Conservation (phyloP, 2,329 filamentous ascomycete species). For the Diaporthe caulivora region DNA sequence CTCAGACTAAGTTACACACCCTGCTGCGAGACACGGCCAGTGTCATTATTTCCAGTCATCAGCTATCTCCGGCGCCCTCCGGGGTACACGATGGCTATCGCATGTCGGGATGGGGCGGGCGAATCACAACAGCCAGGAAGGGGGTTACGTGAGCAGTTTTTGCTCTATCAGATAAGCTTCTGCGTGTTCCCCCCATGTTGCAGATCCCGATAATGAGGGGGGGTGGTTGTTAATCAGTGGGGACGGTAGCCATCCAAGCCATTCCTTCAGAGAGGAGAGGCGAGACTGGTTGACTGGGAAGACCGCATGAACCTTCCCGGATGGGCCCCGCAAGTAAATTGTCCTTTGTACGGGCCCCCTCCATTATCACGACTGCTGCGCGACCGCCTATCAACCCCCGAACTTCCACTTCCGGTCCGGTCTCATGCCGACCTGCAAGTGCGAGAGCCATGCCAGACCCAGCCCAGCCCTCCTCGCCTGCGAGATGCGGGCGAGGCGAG, state of each 20-base stretch:
- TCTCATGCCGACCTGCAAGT: constrained; percentile 24
- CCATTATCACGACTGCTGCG: constrained; percentile 30
- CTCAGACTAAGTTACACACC: background rate
- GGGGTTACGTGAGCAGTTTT: constrained; percentile 37
- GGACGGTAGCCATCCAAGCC: background rate
- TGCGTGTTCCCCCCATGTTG: constrained; percentile 26
- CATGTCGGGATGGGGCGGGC: constrained; percentile 18
- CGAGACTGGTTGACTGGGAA: background rate
- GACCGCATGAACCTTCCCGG: constrained; percentile 30
- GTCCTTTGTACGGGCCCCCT: background rate
- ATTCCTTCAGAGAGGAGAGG: background rate
- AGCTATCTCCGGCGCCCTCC: constrained; percentile 38
- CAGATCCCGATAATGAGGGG: constrained; percentile 37
- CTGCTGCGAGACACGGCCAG: background rate
- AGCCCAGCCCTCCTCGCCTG: constrained; percentile 10
- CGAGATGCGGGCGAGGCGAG: background rate
- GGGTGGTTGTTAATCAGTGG: constrained; percentile 10
- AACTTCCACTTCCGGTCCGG: constrained; percentile 36
- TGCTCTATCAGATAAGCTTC: constrained; percentile 35
- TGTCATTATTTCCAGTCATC: constrained; percentile 33
- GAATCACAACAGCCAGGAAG: constrained; percentile 27
- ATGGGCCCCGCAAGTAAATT: constrained; percentile 24
- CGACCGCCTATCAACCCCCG: constrained; percentile 38
- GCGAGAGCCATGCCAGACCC: constrained; percentile 1
- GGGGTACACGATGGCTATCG: constrained; percentile 17